Evolutionary conservation across 1,284 basidiomycete species (phyloP).

Genomic region (Pseudozyma sp.): DNA sequence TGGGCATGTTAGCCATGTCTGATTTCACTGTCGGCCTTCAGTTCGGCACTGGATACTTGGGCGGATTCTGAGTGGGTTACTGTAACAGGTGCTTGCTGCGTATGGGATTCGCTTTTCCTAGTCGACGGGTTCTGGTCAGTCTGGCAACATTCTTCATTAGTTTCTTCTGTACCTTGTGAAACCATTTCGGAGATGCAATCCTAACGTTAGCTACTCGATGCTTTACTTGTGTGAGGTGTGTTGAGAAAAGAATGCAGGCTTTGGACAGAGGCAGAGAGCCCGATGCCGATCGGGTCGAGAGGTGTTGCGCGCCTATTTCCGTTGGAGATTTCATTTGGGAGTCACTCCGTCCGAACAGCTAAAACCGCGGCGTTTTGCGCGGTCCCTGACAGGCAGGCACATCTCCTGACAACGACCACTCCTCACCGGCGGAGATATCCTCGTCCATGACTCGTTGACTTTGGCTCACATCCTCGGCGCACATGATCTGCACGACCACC

Average conservation of each 20-base stretch:
- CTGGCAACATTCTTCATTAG: slow-evolving; percentile 30
- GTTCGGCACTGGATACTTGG: slow-evolving; percentile 15
- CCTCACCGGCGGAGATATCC: too few relatives aligned
- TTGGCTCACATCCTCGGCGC: too few relatives aligned
- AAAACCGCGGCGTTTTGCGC: not conserved
- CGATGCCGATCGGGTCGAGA: slow-evolving; percentile 1
- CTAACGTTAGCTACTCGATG: not conserved
- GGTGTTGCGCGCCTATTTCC: not conserved
- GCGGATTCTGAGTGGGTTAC: slow-evolving; percentile 23
- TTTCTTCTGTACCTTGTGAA: not conserved
- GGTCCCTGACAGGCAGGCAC: not conserved
- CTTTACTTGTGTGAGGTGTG: too few relatives aligned
- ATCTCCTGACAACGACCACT: too few relatives aligned
- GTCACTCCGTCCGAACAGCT: too few relatives aligned
- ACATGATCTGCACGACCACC: too few relatives aligned
- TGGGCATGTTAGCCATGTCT: slow-evolving; percentile 32
- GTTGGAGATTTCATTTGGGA: too few relatives aligned
- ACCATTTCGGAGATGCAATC: not conserved
- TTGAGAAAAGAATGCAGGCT: too few relatives aligned
- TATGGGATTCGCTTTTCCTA: slow-evolving; percentile 21
- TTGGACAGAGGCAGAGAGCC: too few relatives aligned
- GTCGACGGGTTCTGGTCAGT: slow-evolving; percentile 32
- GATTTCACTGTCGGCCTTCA: slow-evolving; percentile 21
- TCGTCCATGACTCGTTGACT: too few relatives aligned
- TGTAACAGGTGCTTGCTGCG: slow-evolving; percentile 45